Conservation (phyloP, 148 eudicot species). For the Nepenthes gracilis region DNA sequence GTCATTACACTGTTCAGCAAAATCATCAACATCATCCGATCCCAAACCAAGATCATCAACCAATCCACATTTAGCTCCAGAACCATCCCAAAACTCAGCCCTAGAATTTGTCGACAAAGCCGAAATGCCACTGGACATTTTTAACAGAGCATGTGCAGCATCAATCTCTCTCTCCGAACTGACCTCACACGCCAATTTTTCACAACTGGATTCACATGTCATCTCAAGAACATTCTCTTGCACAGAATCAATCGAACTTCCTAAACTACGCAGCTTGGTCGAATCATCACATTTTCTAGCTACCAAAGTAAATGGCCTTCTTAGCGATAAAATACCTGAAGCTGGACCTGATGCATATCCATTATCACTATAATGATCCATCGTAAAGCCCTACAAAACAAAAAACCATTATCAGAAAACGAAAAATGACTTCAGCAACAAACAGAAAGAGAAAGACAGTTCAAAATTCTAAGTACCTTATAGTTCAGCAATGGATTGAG, state of each 20-base stretch:
- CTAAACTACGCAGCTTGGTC: neutral
- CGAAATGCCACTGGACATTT: neutral
- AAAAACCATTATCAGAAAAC: neutral
- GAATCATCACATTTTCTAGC: neutral
- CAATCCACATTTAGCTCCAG: too few species aligned
- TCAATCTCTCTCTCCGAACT: neutral
- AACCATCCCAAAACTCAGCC: too few species aligned
- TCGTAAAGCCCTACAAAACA: slow-evolving; percentile 2
- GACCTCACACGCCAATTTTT: neutral
- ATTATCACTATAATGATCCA: neutral
- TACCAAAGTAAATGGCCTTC: neutral
- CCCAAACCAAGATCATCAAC: too few species aligned
- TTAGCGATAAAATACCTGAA: neutral
- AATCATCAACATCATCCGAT: neutral
- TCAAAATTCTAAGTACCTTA: too few species aligned
- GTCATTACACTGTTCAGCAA: neutral
- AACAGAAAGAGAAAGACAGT: too few species aligned
- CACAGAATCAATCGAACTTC: neutral
- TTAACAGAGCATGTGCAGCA: neutral
- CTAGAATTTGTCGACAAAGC: neutral
- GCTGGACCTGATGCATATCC: neutral
- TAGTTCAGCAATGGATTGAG: too few species aligned
- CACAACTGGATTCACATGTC: neutral
- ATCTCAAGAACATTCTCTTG: neutral
- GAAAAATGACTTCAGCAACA: too few species aligned